Base-by-base conservation (phyloP, 768 basidiomycete species). In the Boletus insuetus region DNA sequence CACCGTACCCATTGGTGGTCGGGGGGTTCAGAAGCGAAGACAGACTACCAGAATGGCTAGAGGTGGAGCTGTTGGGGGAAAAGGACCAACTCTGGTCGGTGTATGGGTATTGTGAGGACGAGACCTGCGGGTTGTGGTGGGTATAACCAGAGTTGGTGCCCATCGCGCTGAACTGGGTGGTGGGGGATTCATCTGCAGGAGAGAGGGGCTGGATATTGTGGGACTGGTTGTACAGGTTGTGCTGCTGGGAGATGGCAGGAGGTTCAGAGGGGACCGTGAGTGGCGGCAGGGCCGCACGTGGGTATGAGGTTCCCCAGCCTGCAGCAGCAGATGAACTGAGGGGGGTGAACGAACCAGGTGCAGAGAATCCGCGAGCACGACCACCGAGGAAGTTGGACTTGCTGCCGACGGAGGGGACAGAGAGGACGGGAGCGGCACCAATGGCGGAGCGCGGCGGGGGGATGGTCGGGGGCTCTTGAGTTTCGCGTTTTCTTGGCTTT, bases 191-290 rank as follows among this genome's bases (percentile, higher is more conserved):
- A 53, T 90, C 89, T 45, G 82, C 76, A 14, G 86, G 83, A 29
- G 86, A 81, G 58, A 89, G 81, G 24, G 86, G 81, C 63, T 89
- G 85, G 34, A 87, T 75, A 39, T 77, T 77, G 69, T 70, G 69
- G 7, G 84, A 80, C 58, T 84, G 80, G 65, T 73, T 79, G 72
- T 87, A 87, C 61, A 86, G 74, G 68, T 70, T 74, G 58, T 74
- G 77, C 64, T 77, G 74, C 63, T 86, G 83, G 5, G 81, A 78
- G 55, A 86, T 67, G 55, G 85, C 77, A 7, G 82, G 80, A 17
- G 86, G 79, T 51, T 91, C 88, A 26, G 86, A 85, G 50, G 91
- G 91, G 46, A 92, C 90, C 47, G 86, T 91, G 51, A 94, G 80
- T 26, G 91, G 91, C 29, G 91, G 91, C 48, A 94, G 78, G 24